Evolutionary conservation across 1,284 basidiomycete genomes (phyloP), one percentile per base, ranked within the genome.

Genomic region (Ganoderma meredithae): DNA sequence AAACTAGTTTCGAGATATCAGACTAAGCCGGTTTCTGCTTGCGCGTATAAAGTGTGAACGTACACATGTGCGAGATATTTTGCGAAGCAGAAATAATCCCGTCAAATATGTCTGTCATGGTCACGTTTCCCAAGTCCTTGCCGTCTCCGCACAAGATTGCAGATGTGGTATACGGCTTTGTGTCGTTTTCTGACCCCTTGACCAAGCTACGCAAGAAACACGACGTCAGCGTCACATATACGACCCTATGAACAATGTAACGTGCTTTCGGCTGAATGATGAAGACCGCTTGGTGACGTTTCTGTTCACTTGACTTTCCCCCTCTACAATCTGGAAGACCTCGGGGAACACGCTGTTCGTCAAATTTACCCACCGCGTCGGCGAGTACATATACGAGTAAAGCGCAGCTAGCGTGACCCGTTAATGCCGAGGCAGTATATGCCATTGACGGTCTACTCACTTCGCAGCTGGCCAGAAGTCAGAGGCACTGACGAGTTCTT

Each of bases 111-210:
- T 65, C 62, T 17, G 56, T 27, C 61, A 70, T 67, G 25, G 64
- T 71, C 2, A 67, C 62, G 39, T 52, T 40, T 3, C 19, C 33
- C 17, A 13, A 33, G 62, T 76, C 72, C 17, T 70, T 64, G 49
- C 70, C 69, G 62, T 76, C 75, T 12, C 69, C 53, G 62, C 75
- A 76, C 10, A 61, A 13, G 25, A 75, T 72, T 6, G 72, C 74
- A 9, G 19, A 17, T 3, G 27, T 44, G 7, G 53, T 39, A 40
- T 58, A 58, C 22, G 3, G 12, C 3, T 2, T 9, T 3, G 47
- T 52, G 10, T 52, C 47, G n/a, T 52, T 52, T 12, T 52, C 47
- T 1, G 47, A 22, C 13, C 47, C 22, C 22, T 13, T 52, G 22
- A 25, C 10, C 22, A 52, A 25, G 22, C 47, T 52, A 12, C 47